Percentiles rank a stretch among this genome's conserved stretches.
Evolutionary conservation across 2,329 filamentous ascomycete genomes (phyloP).

Genomic region (Chaetoscypha palmicola): DNA sequence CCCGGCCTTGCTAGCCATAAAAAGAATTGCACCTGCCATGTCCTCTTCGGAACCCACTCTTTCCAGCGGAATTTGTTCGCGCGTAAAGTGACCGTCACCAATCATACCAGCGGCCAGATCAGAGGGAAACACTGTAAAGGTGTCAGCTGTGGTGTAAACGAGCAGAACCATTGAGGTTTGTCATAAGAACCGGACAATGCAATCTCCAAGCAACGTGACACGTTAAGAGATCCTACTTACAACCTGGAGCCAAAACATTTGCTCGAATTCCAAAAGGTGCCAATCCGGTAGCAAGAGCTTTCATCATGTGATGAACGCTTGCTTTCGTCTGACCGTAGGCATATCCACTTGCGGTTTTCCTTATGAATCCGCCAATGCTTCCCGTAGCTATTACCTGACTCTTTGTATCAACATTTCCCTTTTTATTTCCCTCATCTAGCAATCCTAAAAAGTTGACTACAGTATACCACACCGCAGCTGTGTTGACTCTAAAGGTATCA

Average conservation of each 20-base stretch:
- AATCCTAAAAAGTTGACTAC: constrained; percentile 62
- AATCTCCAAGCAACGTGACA: too few species aligned
- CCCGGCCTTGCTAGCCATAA: constrained; percentile 32
- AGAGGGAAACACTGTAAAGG: constrained; percentile 25
- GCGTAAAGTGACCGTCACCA: constrained; percentile 20
- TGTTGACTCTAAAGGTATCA: constrained; percentile 49
- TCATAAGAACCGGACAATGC: too few species aligned
- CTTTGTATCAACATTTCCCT: constrained; percentile 42
- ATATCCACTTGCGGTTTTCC: constrained; percentile 38
- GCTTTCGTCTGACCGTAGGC: constrained; percentile 69
- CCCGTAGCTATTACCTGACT: constrained; percentile 61
- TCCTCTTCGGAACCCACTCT: constrained; percentile 53
- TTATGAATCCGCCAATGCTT: constrained; percentile 57
- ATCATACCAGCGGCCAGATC: constrained; percentile 22
- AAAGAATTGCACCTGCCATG: constrained; percentile 53
- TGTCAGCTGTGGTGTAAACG: too few species aligned
- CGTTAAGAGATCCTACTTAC: too few species aligned
- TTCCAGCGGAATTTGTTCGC: constrained; percentile 21
- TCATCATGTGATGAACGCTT: constrained; percentile 62
- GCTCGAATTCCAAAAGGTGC: constrained; percentile 52
- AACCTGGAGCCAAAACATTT: constrained; percentile 14
- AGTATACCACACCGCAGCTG: constrained; percentile 59
- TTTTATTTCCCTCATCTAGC: constrained; percentile 55
- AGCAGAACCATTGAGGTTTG: too few species aligned
- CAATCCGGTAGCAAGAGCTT: constrained; percentile 59